phyloP scores from a whole-genome alignment of 1,284 basidiomycete species.

The Trametes sp. region DNA sequence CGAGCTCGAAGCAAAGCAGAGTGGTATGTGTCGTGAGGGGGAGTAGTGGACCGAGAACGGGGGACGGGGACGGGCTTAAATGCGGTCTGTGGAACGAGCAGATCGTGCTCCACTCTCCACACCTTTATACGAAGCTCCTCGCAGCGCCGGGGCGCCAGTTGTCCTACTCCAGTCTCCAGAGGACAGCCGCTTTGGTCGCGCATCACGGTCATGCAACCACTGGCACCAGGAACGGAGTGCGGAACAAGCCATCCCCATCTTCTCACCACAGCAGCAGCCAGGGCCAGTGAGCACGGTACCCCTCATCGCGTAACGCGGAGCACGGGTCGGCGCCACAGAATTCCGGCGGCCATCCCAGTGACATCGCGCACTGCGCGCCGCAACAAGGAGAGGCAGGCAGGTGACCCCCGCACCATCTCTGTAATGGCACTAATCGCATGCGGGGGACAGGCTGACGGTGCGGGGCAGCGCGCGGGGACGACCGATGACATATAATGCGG shows the following conservation, averaged over 20 bases:
- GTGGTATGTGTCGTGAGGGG: neutral
- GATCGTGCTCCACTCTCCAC: slow-evolving; percentile 4
- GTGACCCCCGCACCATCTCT: slow-evolving; percentile 22
- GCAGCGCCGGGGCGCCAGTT: slow-evolving; percentile 4
- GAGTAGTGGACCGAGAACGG: neutral
- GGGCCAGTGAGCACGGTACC: neutral
- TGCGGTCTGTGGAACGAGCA: slow-evolving; percentile 8
- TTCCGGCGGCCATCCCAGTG: slow-evolving; percentile 5
- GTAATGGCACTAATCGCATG: slow-evolving; percentile 8
- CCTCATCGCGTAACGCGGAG: slow-evolving; percentile 24
- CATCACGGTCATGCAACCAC: slow-evolving; percentile 7
- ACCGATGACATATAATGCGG: slow-evolving; percentile 18
- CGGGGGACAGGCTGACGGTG: slow-evolving; percentile 12
- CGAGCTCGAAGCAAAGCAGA: neutral
- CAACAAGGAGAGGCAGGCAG: slow-evolving; percentile 12
- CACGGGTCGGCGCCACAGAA: slow-evolving; percentile 17
- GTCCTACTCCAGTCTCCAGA: neutral
- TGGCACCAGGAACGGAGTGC: slow-evolving; percentile 1
- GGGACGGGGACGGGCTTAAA: neutral
- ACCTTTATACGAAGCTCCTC: slow-evolving; percentile 18
- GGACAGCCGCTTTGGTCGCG: slow-evolving; percentile 8
- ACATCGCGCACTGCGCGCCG: neutral
- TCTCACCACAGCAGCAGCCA: neutral
- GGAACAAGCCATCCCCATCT: slow-evolving; percentile 7
- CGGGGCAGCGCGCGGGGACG: slow-evolving; percentile 23